A percentile compares a stretch with the other conserved stretches of the same genome.
Conservation (phyloP, 73 alveolate genomes). For the Paramecium biaurelia region DNA sequence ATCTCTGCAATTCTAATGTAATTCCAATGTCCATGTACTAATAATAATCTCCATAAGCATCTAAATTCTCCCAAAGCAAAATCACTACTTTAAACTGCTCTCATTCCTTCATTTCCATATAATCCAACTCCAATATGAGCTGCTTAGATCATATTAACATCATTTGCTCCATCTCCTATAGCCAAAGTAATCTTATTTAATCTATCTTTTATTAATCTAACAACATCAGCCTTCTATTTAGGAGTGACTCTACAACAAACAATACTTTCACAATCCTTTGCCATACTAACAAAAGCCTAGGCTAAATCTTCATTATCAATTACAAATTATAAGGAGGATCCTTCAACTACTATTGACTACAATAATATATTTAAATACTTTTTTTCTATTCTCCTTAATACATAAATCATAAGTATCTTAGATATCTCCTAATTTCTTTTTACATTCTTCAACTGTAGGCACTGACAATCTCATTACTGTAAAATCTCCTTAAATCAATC, state of each 20-base stretch:
- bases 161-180: conserved; percentile 99
- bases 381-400: conserved; percentile 69
- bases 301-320: conserved; percentile 55
- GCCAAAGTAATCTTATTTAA: conserved; percentile 81
- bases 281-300: conserved; percentile 59
- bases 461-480: conserved; percentile 70
- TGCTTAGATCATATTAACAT: conserved; percentile 92
- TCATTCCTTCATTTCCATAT: conserved; percentile 98
- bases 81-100: conserved; percentile 96
- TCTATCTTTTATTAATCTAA: conserved; percentile 84
- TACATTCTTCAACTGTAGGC: conserved; percentile 62
- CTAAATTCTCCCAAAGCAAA: conserved; percentile 91
- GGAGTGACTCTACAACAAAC: conserved; percentile 92
- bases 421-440: conserved; percentile 42
- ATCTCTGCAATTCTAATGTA: conserved; percentile 89
- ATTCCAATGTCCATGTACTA: conserved; percentile 97
- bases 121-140: conserved; percentile 90
- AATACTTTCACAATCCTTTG: conserved; percentile 73
- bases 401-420: conserved; percentile 60
- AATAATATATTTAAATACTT: conserved; percentile 58
- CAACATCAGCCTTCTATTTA: conserved; percentile 95
- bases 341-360: conserved; percentile 74
- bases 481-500: conserved; percentile 79
- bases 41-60: conserved; percentile 84
- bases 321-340: conserved; percentile 64